These are phyloP conservation scores for Candida adriatica DNA, from an alignment of 805 yeast species.

Conservation along the genomic window DNA sequence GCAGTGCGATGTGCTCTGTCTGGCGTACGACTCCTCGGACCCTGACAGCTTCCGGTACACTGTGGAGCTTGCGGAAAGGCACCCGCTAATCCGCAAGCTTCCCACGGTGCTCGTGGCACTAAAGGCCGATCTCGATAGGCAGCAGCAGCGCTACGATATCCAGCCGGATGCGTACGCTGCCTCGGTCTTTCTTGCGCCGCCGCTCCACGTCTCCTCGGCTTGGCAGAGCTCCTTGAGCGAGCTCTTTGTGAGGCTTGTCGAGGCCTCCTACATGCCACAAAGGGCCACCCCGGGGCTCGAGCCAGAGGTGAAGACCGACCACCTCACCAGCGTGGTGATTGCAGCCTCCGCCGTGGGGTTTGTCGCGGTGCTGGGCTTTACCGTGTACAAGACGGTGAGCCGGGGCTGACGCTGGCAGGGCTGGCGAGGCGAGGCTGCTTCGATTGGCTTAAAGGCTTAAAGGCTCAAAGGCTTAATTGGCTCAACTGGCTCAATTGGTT, in stretches of 20 bases:
- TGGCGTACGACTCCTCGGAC: slow-evolving; percentile 89
- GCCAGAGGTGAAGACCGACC: slow-evolving; percentile 48
- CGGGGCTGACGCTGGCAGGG: too few species aligned
- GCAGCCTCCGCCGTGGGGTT: slow-evolving; percentile 68
- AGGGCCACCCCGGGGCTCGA: slow-evolving; percentile 72
- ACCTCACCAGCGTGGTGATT: slow-evolving; percentile 45
- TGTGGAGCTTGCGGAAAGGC: slow-evolving; percentile 57
- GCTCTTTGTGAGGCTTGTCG: slow-evolving; percentile 78
- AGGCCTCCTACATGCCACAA: slow-evolving; percentile 77
- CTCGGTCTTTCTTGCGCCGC: slow-evolving; percentile 61
- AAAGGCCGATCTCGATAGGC: slow-evolving; percentile 93
- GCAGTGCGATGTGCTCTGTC: slow-evolving; percentile 87
- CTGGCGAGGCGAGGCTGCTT: too few species aligned
- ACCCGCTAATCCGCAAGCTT: slow-evolving; percentile 51
- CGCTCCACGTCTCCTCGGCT: slow-evolving; percentile 81
- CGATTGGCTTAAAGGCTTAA: too few species aligned
- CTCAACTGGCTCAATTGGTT: too few species aligned
- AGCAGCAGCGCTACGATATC: slow-evolving; percentile 77
- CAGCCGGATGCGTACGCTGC: slow-evolving; percentile 88
- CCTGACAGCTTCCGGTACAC: slow-evolving; percentile 89
- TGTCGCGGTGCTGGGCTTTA: slow-evolving; percentile 53
- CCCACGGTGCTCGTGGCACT: slow-evolving; percentile 88
- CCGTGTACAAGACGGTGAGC: slow-evolving; percentile 53
- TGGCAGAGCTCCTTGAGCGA: slow-evolving; percentile 89
- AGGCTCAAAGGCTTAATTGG: too few species aligned